Base-by-base conservation (phyloP, 768 basidiomycete genomes). In the Mycena venus region DNA sequence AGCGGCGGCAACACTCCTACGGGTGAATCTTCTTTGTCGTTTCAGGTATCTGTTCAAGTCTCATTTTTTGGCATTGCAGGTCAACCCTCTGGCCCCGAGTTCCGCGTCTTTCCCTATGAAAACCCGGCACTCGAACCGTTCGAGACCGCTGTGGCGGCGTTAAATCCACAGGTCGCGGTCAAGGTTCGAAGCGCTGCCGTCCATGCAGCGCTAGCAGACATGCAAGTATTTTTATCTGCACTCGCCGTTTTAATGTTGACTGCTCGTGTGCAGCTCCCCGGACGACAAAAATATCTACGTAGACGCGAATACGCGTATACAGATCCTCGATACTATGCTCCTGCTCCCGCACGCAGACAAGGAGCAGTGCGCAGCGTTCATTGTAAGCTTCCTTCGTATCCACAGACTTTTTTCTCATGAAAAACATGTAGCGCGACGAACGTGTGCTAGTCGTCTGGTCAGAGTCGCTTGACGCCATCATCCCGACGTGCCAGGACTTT, bases 311-410 rank as follows among this genome's bases (percentile, higher is more conserved):
- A 96, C 95, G 7, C 93, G 95, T 71, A 96, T 97, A 64, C 95
- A 96, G 81, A 90, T 97, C 73, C 80, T 96, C 59, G 94, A 96
- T 78, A 92, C 93, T 27, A 92, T 97, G 86, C 84, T 91, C 70
- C 86, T 90, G 79, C 91, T 97, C 44, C 93, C 94, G 7, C 89
- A 91, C 64, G 95, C 95, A 0, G 94, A 96, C 77, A 93, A 94
- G 84, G 95, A 96, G 72, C 95, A 96, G 77, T 94, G 91, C 60
- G 96, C 94, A 84, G 95, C 96, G 0, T 97, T 97, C 80, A 91
- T 96, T 78, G 93, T 93, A 70, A 74, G 92, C 88, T 4, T n/a
- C 66, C 36, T n/a, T 17, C 14, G n/a, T n/a, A n/a, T n/a, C n/a
- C n/a, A n/a, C n/a, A n/a, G n/a, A n/a, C 51, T 65, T 58, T 36